Percentiles rank a stretch among this genome's conserved stretches.
phyloP scores from a whole-genome alignment of 2,329 filamentous ascomycete species.

The Aureobasidium zeae region DNA sequence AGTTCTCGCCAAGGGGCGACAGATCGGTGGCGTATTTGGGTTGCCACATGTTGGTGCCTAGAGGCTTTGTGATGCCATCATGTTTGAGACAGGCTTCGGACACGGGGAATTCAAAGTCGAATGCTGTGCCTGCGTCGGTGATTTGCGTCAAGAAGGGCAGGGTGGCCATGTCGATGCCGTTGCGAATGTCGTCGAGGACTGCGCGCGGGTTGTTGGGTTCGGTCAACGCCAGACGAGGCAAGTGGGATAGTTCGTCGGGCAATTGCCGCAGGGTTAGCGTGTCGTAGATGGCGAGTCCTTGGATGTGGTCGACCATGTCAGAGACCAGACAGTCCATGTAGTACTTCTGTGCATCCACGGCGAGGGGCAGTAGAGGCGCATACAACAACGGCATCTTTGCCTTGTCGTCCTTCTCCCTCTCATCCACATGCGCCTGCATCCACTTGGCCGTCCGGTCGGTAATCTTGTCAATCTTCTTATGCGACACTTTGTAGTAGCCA shows the following conservation, averaged over 20 bases:
- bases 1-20: conserved; percentile 52
- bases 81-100: conserved; percentile 21
- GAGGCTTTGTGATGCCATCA: too few species aligned
- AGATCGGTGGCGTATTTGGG: conserved; percentile 51
- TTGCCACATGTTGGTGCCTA: conserved; percentile 75
- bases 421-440: conserved; percentile 57
- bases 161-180: conserved; percentile 72
- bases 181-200: conserved; percentile 62
- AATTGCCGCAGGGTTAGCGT: conserved; percentile 59
- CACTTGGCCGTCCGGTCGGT: conserved; percentile 76
- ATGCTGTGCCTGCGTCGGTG: conserved; percentile 77
- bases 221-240: conserved; percentile 69
- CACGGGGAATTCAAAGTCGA: conserved; percentile 66
- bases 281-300: conserved; percentile 71
- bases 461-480: conserved; percentile 73
- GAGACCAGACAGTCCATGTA: conserved; percentile 69
- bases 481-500: conserved; percentile 33
- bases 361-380: conserved; percentile 62
- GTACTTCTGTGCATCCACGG: conserved; percentile 64
- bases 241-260: conserved; percentile 46
- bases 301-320: conserved; percentile 48
- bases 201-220: conserved; percentile 63
- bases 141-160: conserved; percentile 63
- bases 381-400: conserved; percentile 45
- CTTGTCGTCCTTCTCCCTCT: conserved; percentile 11